These are phyloP conservation scores for Mycena belliarum DNA, from an alignment of 768 basidiomycete species.

Conservation along the genomic window DNA sequence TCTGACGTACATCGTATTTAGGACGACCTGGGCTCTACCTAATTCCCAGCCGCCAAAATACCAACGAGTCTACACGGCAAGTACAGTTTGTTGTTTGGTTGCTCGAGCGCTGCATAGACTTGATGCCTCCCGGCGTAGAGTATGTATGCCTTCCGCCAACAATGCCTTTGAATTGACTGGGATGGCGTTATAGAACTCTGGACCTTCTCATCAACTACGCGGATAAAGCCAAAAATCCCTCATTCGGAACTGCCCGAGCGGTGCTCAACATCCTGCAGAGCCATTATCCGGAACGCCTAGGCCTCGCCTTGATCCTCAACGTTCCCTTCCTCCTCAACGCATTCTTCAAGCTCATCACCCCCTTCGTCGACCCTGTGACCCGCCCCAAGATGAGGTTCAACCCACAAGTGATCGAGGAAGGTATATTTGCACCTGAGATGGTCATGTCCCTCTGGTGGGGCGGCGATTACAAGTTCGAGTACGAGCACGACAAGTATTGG, in stretches of 20 bases:
- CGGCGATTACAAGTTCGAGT: constrained; percentile 67
- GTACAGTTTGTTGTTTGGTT: constrained; percentile 76
- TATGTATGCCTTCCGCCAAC: constrained; percentile 31
- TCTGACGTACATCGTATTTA: not conserved
- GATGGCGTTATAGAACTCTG: constrained; percentile 48
- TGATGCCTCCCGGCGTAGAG: constrained; percentile 85
- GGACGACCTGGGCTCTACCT: constrained; percentile 45
- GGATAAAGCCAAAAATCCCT: constrained; percentile 63
- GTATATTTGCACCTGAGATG: constrained; percentile 67
- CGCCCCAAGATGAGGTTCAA: constrained; percentile 77
- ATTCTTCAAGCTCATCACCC: constrained; percentile 77
- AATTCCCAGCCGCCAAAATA: constrained; percentile 59
- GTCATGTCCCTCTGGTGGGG: constrained; percentile 73
- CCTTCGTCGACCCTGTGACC: constrained; percentile 84
- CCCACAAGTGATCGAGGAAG: constrained; percentile 62
- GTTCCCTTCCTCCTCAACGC: constrained; percentile 76
- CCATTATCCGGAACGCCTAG: constrained; percentile 88
- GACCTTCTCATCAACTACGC: constrained; percentile 77
- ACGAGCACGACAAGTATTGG: constrained; percentile 79
- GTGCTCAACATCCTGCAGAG: constrained; percentile 71
- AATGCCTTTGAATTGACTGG: not conserved
- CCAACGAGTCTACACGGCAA: constrained; percentile 64
- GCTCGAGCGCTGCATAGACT: constrained; percentile 73
- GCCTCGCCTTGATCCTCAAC: constrained; percentile 70
- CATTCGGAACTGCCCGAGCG: constrained; percentile 41